Conservation (phyloP, 1,284 basidiomycete species). For the Marasmius oreades region DNA sequence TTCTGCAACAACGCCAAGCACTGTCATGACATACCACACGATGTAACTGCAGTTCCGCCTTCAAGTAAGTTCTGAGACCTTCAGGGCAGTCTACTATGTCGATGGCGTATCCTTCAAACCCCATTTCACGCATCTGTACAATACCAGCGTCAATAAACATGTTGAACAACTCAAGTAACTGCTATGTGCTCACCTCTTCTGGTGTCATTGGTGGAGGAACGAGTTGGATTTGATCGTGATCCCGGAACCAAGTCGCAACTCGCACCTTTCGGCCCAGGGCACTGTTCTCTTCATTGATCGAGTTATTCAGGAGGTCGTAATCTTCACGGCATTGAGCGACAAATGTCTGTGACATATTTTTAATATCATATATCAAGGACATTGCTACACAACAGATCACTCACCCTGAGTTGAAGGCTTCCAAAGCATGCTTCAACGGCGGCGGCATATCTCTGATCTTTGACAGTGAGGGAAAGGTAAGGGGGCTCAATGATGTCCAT, state of each 20-base stretch:
- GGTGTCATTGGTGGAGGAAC: slow-evolving; percentile 47
- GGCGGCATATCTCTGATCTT: slow-evolving; percentile 58
- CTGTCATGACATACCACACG: slow-evolving; percentile 49
- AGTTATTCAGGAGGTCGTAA: slow-evolving; percentile 63
- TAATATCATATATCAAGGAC: background rate
- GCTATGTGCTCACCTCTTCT: slow-evolving; percentile 47
- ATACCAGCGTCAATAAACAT: slow-evolving; percentile 8
- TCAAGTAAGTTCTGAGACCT: slow-evolving; percentile 63
- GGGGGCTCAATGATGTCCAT: slow-evolving; percentile 87
- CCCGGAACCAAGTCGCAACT: slow-evolving; percentile 66
- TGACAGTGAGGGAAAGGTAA: slow-evolving; percentile 68
- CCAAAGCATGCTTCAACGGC: slow-evolving; percentile 79
- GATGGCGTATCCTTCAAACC: slow-evolving; percentile 83
- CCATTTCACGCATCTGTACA: slow-evolving; percentile 53
- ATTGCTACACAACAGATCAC: slow-evolving; percentile 13
- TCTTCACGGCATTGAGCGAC: slow-evolving; percentile 86
- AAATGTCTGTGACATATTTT: slow-evolving; percentile 58
- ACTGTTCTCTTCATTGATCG: slow-evolving; percentile 58
- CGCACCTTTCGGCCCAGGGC: slow-evolving; percentile 51
- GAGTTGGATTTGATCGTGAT: slow-evolving; percentile 31
- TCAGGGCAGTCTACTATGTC: slow-evolving; percentile 72
- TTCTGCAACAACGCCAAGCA: background rate
- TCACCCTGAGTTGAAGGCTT: slow-evolving; percentile 58
- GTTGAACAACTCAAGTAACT: background rate
- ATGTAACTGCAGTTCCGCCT: slow-evolving; percentile 60